Base-by-base conservation (phyloP, 2,329 filamentous ascomycete genomes). In the Aspergillus tanneri region DNA sequence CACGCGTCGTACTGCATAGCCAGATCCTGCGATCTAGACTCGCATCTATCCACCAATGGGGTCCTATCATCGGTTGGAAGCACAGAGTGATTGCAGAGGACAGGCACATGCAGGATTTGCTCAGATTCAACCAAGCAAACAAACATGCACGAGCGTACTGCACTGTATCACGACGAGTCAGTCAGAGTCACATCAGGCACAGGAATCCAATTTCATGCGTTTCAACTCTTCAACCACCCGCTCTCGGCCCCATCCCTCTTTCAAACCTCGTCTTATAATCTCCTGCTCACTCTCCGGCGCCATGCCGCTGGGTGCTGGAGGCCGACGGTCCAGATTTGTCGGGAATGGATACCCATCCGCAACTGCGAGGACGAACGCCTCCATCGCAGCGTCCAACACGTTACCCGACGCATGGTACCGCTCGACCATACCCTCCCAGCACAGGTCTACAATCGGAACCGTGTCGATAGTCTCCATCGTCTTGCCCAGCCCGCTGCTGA, bases 291-390 rank as follows among this genome's bases (percentile, higher is more conserved):
- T 82, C 58, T 77, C 74, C 3, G 81, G 81, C 8, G 81, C 80
- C 81, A 84, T 83, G 0, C 77, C 80, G 35, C 75, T 76, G 1
- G 75, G 75, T 23, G 72, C 75, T 0, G 82, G 82, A 1, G 80
- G 75, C 39, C 81, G 73, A 2, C 66, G 72, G 57, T 85, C 81
- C 40, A 85, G 54, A 61, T 85, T 84, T 5, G 81, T 84, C 0
- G 81, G 81, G 51, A 85, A 85, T 2, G 81, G 77, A 61, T 84
- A 84, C 0, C 80, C 82, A 25, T 83, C 77, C 0, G 70, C 79
- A 4, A 84, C 65, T 10, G 79, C 77, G 3, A 67, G 61, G 0
- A 84, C 63, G 25, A 81, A 72, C 2, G 76, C 72, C 50, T 69
- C 66, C 3, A 81, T 64, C 50, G 72, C 68, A 0, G 65, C 63